These are phyloP conservation scores for Dendrobium chrysotoxum DNA, from an alignment of 106 monocot species.

Conservation along the genomic window DNA sequence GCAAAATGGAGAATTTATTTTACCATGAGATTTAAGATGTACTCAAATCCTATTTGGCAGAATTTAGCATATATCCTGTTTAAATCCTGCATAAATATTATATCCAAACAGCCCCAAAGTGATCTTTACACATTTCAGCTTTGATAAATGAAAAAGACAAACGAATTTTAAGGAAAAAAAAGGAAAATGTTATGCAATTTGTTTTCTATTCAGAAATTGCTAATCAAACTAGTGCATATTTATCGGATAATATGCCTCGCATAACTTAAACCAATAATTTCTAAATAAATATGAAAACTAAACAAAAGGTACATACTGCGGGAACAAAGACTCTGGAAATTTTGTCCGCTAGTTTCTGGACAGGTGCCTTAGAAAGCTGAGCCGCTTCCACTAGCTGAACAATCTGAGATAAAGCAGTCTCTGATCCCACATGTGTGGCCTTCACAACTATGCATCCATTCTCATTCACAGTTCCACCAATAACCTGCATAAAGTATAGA, in stretches of 20 bases:
- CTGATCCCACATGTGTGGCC: conserved; percentile 84
- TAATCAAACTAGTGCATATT: neutral
- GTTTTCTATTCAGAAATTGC: too few relatives aligned
- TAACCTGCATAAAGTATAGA: conserved; percentile 42
- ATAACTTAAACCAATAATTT: neutral
- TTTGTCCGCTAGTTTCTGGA: conserved; percentile 84
- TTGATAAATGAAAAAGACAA: too few relatives aligned
- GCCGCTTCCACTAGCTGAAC: conserved; percentile 94
- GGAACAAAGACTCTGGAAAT: conserved; percentile 87
- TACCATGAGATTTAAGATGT: too few relatives aligned
- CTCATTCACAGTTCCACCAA: conserved; percentile 91
- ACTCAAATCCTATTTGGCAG: too few relatives aligned
- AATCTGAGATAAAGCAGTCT: conserved; percentile 87
- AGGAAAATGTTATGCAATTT: too few relatives aligned
- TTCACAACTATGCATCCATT: conserved; percentile 78
- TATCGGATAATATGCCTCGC: neutral
- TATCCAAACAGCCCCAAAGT: too few relatives aligned
- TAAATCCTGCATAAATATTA: too few relatives aligned
- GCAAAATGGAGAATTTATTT: too few relatives aligned
- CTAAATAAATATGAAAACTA: neutral
- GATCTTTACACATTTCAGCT: too few relatives aligned
- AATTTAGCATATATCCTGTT: too few relatives aligned
- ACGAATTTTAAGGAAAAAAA: too few relatives aligned
- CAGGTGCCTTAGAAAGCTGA: conserved; percentile 85
- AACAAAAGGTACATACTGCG: conserved; percentile 34